These are phyloP conservation scores for Silene vulgaris DNA, from an alignment of 179 eudicot species.

Conservation along the genomic window DNA sequence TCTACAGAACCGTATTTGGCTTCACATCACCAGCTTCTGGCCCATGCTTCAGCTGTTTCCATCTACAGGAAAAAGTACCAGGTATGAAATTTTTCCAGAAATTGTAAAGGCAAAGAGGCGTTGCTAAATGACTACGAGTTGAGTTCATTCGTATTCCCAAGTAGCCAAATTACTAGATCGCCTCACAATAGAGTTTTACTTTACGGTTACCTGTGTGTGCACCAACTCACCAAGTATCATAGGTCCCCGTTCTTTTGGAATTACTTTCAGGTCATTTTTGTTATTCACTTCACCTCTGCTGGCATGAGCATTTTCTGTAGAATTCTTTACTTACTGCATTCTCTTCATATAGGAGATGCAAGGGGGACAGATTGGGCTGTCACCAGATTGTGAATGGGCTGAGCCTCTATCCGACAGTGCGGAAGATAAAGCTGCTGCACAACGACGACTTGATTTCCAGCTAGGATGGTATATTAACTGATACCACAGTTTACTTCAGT, in stretches of 20 bases:
- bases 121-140: neutral
- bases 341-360: constrained; percentile 48
- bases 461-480: constrained; percentile 61
- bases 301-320: constrained; percentile 1
- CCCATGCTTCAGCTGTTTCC: constrained; percentile 73
- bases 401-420: constrained; percentile 59
- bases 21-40: constrained; percentile 75
- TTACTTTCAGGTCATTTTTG: neutral
- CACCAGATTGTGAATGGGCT: constrained; percentile 79
- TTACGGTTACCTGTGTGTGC: neutral
- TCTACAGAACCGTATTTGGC: constrained; percentile 52
- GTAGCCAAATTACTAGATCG: neutral
- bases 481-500: constrained; percentile 6
- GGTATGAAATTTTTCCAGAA: constrained; percentile 32
- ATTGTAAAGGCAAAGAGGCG: neutral
- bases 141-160: neutral
- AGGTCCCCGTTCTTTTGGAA: neutral
- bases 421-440: constrained; percentile 65
- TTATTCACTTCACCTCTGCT: neutral
- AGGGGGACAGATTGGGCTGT: constrained; percentile 68
- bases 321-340: constrained; percentile 19
- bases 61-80: constrained; percentile 54
- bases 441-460: constrained; percentile 75
- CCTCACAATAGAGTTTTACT: neutral
- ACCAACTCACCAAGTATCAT: neutral